phyloP scores from a whole-genome alignment of 2,329 filamentous ascomycete genomes.

The Calonectria naviculata region DNA sequence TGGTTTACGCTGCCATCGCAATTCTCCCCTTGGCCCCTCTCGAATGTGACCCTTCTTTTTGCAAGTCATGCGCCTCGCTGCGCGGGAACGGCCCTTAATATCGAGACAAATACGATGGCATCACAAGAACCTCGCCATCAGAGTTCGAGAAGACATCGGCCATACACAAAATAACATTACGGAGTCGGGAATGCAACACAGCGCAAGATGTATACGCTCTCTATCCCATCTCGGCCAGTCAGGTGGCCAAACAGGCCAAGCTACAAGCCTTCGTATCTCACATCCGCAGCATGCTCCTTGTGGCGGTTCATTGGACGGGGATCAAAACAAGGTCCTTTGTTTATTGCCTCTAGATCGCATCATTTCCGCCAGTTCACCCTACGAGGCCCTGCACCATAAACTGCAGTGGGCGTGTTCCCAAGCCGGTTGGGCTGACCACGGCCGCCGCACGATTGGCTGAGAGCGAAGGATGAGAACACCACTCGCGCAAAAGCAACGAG shows the following conservation, averaged over 20 bases:
- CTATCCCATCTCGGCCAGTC: constrained; percentile 19
- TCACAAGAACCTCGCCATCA: constrained; percentile 1
- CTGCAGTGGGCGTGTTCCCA: constrained; percentile 6
- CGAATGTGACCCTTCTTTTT: constrained; percentile 18
- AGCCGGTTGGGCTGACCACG: constrained; percentile 30
- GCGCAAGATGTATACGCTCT: constrained; percentile 13
- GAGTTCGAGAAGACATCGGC: not conserved
- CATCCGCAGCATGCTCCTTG: not conserved
- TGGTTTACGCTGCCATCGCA: constrained; percentile 3
- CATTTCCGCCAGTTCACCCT: constrained; percentile 13
- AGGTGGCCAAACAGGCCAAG: constrained; percentile 8
- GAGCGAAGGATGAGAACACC: constrained; percentile 22
- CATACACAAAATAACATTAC: not conserved
- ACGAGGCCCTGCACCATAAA: constrained; percentile 14
- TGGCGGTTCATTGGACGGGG: constrained; percentile 13
- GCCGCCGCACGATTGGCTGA: constrained; percentile 35
- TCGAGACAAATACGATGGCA: not conserved
- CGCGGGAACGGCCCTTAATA: not conserved
- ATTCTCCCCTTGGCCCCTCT: constrained; percentile 14
- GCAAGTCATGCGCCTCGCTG: constrained; percentile 9
- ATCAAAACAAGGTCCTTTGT: constrained; percentile 11
- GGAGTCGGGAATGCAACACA: not conserved
- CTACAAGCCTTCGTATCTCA: constrained; percentile 16
- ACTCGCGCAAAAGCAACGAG: constrained; percentile 6
- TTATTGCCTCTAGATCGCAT: constrained; percentile 25